Evolutionary conservation across 129 eudicot genomes (phyloP).

Genomic region (Tagetes erecta): DNA sequence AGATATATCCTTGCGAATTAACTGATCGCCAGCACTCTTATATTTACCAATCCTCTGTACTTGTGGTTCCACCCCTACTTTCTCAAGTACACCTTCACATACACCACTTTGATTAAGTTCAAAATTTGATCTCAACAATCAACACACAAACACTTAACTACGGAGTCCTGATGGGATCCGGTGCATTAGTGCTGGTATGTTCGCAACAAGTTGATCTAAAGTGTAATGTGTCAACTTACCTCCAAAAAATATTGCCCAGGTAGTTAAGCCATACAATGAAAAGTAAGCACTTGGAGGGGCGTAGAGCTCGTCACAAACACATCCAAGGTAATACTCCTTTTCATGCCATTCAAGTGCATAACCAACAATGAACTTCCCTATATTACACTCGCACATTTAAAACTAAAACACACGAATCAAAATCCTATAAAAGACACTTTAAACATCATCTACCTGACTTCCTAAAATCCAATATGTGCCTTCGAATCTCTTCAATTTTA

Average conservation of each 20-base stretch:
- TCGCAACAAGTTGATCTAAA: not conserved
- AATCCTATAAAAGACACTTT: not conserved
- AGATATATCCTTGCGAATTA: slow-evolving; percentile 72
- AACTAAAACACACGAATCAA: too few relatives aligned
- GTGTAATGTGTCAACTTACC: slow-evolving; percentile 44
- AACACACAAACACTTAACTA: not conserved
- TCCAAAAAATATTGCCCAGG: slow-evolving; percentile 72
- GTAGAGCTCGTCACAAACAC: slow-evolving; percentile 84
- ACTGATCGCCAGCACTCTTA: slow-evolving; percentile 85
- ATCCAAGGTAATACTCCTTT: slow-evolving; percentile 79
- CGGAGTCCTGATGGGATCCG: too few relatives aligned
- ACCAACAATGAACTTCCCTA: slow-evolving; percentile 79
- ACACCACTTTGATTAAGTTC: slow-evolving; percentile 34
- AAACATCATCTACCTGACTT: slow-evolving; percentile 62
- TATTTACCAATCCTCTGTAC: slow-evolving; percentile 91
- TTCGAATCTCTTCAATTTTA: slow-evolving; percentile 80
- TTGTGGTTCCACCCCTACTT: slow-evolving; percentile 88
- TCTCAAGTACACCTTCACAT: slow-evolving; percentile 70
- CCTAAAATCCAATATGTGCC: slow-evolving; percentile 85
- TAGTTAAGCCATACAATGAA: slow-evolving; percentile 66
- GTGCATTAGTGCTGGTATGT: too few relatives aligned
- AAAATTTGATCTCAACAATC: slow-evolving; percentile 18
- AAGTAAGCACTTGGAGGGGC: slow-evolving; percentile 93
- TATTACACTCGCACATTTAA: not conserved
- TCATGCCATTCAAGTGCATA: slow-evolving; percentile 75